A percentile compares a stretch with the other conserved stretches of the same genome.
phyloP scores from a whole-genome alignment of 768 basidiomycete species.

The Auricularia sp. region DNA sequence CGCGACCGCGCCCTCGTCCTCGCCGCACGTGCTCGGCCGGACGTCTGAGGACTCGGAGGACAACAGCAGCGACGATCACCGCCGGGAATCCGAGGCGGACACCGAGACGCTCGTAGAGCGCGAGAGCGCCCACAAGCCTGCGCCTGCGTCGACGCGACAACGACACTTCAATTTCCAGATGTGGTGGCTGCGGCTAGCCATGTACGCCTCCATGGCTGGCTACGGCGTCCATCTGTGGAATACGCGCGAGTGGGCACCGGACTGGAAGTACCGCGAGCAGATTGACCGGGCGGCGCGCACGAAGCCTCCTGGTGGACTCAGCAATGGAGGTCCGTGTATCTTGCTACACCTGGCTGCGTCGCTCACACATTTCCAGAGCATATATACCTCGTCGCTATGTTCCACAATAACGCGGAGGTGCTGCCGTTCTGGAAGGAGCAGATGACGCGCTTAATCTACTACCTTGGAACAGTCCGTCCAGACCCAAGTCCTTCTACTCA shows the following conservation, averaged over 20 bases:
- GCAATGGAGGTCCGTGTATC: not conserved
- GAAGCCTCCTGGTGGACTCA: not conserved
- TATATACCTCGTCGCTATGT: constrained; percentile 32
- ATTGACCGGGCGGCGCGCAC: not conserved
- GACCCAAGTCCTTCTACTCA: not conserved
- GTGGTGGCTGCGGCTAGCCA: not conserved
- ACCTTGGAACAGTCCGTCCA: constrained; percentile 23
- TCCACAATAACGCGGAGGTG: constrained; percentile 29
- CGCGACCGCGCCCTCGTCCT: not conserved
- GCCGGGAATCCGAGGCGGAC: no score
- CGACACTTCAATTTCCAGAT: no score
- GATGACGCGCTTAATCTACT: constrained; percentile 25
- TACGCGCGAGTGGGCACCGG: not conserved
- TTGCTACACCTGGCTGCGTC: not conserved
- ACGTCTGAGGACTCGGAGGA: no score
- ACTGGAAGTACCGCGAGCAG: not conserved
- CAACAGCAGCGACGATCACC: no score
- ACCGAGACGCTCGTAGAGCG: not conserved
- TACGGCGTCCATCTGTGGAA: not conserved
- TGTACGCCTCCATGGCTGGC: not conserved
- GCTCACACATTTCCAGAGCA: constrained; percentile 13
- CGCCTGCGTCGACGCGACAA: not conserved
- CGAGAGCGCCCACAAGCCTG: not conserved
- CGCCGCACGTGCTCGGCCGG: no score
- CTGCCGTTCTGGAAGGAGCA: constrained; percentile 31